phyloP scores from a whole-genome alignment of 352 stramenopile genomes.

The Pelagophyceae sp. region DNA sequence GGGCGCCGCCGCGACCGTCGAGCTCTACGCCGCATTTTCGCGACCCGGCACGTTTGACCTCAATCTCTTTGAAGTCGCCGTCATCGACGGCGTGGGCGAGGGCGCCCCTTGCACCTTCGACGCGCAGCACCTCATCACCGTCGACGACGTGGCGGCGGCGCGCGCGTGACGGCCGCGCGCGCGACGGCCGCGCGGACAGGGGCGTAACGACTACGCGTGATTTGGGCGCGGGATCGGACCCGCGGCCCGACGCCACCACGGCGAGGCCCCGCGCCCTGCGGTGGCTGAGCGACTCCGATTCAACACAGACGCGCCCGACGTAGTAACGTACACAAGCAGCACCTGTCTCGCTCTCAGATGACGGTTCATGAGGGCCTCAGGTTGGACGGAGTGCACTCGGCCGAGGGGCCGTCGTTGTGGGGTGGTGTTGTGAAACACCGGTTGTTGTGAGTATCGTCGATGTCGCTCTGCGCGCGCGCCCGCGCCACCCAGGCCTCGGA shows the following conservation, averaged over 20 bases:
- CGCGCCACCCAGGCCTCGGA: neutral
- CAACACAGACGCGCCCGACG: too few relatives aligned
- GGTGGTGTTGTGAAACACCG: slow-evolving; percentile 1
- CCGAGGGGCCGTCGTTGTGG: slow-evolving; percentile 7
- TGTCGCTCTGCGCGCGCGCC: neutral
- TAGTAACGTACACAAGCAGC: too few relatives aligned
- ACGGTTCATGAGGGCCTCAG: too few relatives aligned
- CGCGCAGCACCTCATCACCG: neutral
- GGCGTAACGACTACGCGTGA: too few relatives aligned
- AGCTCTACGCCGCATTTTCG: neutral
- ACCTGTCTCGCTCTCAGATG: too few relatives aligned
- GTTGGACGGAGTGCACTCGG: too few relatives aligned
- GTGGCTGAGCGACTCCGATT: too few relatives aligned
- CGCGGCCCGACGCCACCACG: too few relatives aligned
- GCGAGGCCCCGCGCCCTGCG: too few relatives aligned
- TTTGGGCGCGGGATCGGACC: too few relatives aligned
- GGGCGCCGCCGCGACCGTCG: neutral
- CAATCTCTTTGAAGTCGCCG: neutral
- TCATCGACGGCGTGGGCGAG: neutral
- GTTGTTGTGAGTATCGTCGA: neutral
- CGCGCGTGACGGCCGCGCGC: too few relatives aligned
- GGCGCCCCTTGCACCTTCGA: neutral
- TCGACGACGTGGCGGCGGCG: neutral
- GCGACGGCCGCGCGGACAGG: too few relatives aligned
- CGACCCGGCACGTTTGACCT: neutral